phyloP scores from a whole-genome alignment of 139 green algal genomes.

The Coelastrella sp. region DNA sequence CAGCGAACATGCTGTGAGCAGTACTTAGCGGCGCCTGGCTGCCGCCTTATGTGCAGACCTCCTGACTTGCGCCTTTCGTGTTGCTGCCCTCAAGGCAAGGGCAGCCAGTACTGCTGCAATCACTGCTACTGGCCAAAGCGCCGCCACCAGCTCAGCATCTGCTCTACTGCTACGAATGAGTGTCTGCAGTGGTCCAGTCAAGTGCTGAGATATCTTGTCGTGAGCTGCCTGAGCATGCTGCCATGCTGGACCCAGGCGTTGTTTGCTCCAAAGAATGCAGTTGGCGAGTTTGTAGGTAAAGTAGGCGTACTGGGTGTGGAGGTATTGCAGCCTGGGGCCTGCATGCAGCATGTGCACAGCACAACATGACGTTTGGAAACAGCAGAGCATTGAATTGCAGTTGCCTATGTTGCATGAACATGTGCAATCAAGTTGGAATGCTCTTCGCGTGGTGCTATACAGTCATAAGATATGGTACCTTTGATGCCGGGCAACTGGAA shows the following conservation, averaged over 20 bases:
- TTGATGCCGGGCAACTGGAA: too few species aligned
- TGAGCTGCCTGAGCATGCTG: background rate
- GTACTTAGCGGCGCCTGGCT: too few species aligned
- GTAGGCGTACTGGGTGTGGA: background rate
- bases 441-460: too few species aligned
- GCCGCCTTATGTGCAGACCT: too few species aligned
- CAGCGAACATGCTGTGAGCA: too few species aligned
- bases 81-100: too few species aligned
- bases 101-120: background rate
- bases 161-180: background rate
- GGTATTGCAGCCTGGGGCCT: background rate
- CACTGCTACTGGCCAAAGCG: background rate
- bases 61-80: too few species aligned
- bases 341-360: background rate
- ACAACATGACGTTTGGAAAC: too few species aligned
- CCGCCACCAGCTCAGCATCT: constrained; percentile 5
- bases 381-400: too few species aligned
- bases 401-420: too few species aligned
- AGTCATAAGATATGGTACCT: too few species aligned
- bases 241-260: background rate
- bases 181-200: background rate
- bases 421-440: too few species aligned
- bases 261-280: background rate
- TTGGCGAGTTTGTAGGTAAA: constrained; percentile 17
- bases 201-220: background rate